Evolutionary conservation across 768 basidiomycete genomes (phyloP), one percentile per base, ranked within the genome.

Genomic region (Clitopilus hobsonii): DNA sequence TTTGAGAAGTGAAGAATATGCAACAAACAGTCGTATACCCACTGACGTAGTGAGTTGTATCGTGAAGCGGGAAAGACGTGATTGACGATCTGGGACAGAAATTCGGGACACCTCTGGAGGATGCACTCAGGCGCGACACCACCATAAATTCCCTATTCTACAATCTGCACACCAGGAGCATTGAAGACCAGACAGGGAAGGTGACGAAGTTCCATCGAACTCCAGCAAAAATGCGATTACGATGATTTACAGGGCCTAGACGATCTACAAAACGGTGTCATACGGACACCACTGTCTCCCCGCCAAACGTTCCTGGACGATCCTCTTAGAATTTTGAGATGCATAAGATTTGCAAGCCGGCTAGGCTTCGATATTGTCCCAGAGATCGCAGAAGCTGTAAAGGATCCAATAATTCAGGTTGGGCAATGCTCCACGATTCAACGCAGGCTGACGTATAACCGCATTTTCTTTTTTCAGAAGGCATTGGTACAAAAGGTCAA

Each of bases 131-230:
- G 52, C 78, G 97, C 63, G 97, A 99, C 67, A 83, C 89, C 25
- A 98, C 97, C 1, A 97, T 99, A 68, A 99, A 99, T 65, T 76
- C 96, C 0, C 74, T 99, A 6, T 98, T 98, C 72, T 98, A 95
- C 73, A 98, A 99, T 60, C 82, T 99, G 1, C 94, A 97, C 63
- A 86, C 88, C 1, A 81, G 85, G 13, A 60, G 72, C 2, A 87
- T 99, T 2, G 97, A 99, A 65, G 97, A 99, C 66, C 80, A 80
- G 62, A 96, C 94, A 1, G 80, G 77, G 61, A 88, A 85, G 80
- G 92, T 88, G 65, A 26, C 56, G 56, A 26, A 47, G 23, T 14
- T 28, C n/a, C n/a, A n/a, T n/a, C n/a, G n/a, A n/a, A n/a, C n/a
- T n/a, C n/a, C n/a, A n/a, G n/a, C n/a, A n/a, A n/a, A n/a, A n/a